Evolutionary conservation across 2,329 filamentous ascomycete genomes (phyloP).

Genomic region (Pseudogymnoascus sp.): DNA sequence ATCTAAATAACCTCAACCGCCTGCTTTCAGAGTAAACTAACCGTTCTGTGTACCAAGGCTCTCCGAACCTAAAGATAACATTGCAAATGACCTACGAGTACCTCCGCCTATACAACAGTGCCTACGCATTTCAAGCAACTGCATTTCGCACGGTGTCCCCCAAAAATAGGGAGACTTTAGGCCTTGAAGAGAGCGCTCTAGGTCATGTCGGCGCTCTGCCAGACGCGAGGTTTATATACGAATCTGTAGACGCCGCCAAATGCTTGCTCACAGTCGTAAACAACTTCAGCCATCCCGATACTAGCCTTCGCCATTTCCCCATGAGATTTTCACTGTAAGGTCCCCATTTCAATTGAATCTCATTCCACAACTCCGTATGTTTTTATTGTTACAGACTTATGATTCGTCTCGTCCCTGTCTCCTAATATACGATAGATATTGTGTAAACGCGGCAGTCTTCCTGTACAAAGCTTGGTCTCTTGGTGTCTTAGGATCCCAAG

Average conservation of each 20-base stretch:
- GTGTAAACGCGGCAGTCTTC: constrained; percentile 57
- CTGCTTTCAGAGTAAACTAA: neutral
- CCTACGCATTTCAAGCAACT: constrained; percentile 67
- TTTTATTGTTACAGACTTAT: too few relatives aligned
- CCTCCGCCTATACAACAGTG: constrained; percentile 63
- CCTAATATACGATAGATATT: constrained; percentile 27
- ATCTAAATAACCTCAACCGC: neutral
- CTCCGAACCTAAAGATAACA: constrained; percentile 56
- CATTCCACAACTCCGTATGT: constrained; percentile 13
- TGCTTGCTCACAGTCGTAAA: constrained; percentile 52
- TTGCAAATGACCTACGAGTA: constrained; percentile 66
- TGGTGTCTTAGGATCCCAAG: constrained; percentile 47
- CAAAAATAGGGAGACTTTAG: constrained; percentile 16
- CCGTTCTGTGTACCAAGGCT: constrained; percentile 35
- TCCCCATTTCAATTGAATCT: neutral
- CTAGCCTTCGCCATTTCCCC: constrained; percentile 55
- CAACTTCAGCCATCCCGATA: constrained; percentile 49
- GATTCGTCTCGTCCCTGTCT: neutral
- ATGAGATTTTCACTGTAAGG: constrained; percentile 53
- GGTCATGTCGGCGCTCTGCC: constrained; percentile 48
- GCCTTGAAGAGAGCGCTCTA: constrained; percentile 23
- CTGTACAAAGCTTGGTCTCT: constrained; percentile 56
- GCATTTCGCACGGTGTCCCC: constrained; percentile 39
- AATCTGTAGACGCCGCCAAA: constrained; percentile 56
- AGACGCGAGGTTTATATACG: constrained; percentile 58